Evolutionary conservation across 2,329 filamentous ascomycete genomes (phyloP).

Genomic region (Alternaria sp.): DNA sequence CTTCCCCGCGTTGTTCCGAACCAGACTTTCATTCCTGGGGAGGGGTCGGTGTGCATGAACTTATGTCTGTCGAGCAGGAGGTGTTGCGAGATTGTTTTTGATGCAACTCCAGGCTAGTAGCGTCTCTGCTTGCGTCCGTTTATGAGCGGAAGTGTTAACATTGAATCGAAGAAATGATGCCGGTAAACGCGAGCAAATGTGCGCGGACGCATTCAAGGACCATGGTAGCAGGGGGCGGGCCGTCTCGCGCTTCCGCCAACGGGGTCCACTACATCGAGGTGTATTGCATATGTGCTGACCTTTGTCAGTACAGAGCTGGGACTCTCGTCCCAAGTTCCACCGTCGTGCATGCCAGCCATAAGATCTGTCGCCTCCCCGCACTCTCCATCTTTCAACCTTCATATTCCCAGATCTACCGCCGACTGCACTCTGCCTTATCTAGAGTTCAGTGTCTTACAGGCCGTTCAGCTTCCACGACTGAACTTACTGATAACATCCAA

Average conservation of each 20-base stretch:
- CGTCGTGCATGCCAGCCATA: not conserved
- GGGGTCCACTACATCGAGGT: conserved; percentile 1
- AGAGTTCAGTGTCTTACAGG: not conserved
- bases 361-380: not conserved
- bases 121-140: not conserved
- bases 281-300: not conserved
- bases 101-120: not conserved
- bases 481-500: not conserved
- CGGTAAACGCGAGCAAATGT: not conserved
- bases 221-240: conserved; percentile 9
- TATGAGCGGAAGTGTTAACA: not conserved
- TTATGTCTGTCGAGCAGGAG: not conserved
- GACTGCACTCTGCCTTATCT: not conserved
- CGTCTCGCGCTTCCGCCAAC: conserved; percentile 2
- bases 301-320: not conserved
- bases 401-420: not conserved
- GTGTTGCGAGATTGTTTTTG: not conserved
- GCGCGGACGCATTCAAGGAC: not conserved
- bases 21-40: not conserved
- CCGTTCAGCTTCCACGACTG: not conserved
- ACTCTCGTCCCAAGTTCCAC: not conserved
- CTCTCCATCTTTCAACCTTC: not conserved
- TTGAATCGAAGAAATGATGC: not conserved
- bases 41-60: not conserved
- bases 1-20: not conserved